A percentile compares a stretch with the other conserved stretches of the same genome.
phyloP scores from a whole-genome alignment of 345 rosid genomes.

The Microthlaspi erraticum region DNA sequence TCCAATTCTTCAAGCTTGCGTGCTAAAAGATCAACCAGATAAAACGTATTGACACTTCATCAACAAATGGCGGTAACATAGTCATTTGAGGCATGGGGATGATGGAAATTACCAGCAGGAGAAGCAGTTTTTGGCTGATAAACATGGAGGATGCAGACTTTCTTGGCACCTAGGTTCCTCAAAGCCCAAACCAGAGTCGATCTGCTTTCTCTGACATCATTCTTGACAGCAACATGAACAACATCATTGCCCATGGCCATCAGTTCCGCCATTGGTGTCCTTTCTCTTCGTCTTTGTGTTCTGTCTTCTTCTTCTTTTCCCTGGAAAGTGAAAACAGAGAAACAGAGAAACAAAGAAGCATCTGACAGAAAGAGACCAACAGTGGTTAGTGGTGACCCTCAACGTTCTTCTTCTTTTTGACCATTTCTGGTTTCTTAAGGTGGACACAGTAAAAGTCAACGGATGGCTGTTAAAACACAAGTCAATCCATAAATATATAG shows the following conservation, averaged over 20 bases:
- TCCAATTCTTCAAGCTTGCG: slow-evolving; percentile 41
- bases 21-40: slow-evolving; percentile 20
- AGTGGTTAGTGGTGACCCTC: slow-evolving; percentile 47
- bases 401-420: slow-evolving; percentile 36
- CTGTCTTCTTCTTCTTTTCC: slow-evolving; percentile 16
- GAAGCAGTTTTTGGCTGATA: slow-evolving; percentile 53
- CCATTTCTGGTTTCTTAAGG: slow-evolving; percentile 28
- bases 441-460: slow-evolving; percentile 37
- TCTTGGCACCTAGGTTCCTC: slow-evolving; percentile 48
- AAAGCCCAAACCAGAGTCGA: slow-evolving; percentile 62
- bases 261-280: slow-evolving; percentile 42
- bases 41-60: not conserved
- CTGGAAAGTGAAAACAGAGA: slow-evolving; percentile 31
- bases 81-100: not conserved
- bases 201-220: slow-evolving; percentile 53
- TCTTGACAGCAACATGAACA: slow-evolving; percentile 68
- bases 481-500: slow-evolving; percentile 28
- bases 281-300: slow-evolving; percentile 18
- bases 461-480: slow-evolving; percentile 11
- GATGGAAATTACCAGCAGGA: slow-evolving; percentile 40
- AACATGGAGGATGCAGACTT: slow-evolving; percentile 59
- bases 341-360: slow-evolving; percentile 35
- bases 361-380: slow-evolving; percentile 24
- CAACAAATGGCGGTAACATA: not conserved
- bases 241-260: slow-evolving; percentile 47